Base-by-base conservation (phyloP, 1,284 basidiomycete genomes). In the Ustilago xerochloae region DNA sequence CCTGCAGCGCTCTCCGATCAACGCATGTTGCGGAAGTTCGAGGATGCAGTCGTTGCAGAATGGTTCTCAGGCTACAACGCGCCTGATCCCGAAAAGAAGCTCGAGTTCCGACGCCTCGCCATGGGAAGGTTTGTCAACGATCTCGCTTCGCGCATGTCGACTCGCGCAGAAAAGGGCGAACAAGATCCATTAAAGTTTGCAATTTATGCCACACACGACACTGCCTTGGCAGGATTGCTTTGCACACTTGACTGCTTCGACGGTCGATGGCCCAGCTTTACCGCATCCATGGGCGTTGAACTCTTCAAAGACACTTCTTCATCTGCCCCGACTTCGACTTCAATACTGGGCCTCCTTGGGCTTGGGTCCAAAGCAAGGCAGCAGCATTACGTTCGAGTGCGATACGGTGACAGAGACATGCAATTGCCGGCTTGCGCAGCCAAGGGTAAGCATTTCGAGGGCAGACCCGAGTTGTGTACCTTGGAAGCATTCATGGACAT, bases 241-340 rank as follows among this genome's bases (percentile, higher is more conserved):
- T 86, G 87, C 22, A 91, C 91, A 2, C 86, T 93, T 3, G 92
- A 92, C 70, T 90, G 90, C 2, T 93, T 90, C 82, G 91, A 93
- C 75, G 88, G 91, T 4, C 88, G 88, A 89, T 92, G 82, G 83
- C 83, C 82, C 2, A 66, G 51, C 0, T 84, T 84, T 49, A 76
- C 75, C 13, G 66, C 81, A 3, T 63, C 68, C 6, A 47, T 84
- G 30, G 70, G 75, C 12, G 36, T 82, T 24, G 82, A 84, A 46
- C 70, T 84, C 13, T 82, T 81, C 68, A 41, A 51, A 22, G 75
- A 77, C 49, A 54, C 54, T n/a, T n/a, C n/a, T n/a, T n/a, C n/a
- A n/a, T 10, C 58, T 18, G 51, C 67, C 2, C 43, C 68, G 4
- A 55, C 22, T 4, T 43, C 61, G 16, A 46, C 55, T 8, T 69